Evolutionary conservation across 106 monocot genomes (phyloP).

Genomic region (Gastrodia elata): DNA sequence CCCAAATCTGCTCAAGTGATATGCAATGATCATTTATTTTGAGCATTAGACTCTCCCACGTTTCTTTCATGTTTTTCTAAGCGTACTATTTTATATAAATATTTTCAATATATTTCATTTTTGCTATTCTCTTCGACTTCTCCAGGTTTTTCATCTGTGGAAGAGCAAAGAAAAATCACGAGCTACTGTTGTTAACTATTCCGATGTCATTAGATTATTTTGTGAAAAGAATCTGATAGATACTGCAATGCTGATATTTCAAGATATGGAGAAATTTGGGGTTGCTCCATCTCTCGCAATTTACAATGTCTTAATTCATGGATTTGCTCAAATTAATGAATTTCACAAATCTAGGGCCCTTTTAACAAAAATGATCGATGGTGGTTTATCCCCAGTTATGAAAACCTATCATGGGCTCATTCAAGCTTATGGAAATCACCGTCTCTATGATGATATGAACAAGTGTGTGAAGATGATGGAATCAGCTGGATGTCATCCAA

Average conservation of each 20-base stretch:
- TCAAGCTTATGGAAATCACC: slow-evolving; percentile 44
- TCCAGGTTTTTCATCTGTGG: slow-evolving; percentile 59
- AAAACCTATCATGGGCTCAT: slow-evolving; percentile 71
- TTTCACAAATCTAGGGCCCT: slow-evolving; percentile 28
- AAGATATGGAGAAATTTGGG: slow-evolving; percentile 38
- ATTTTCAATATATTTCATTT: slow-evolving; percentile 6
- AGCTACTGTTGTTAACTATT: slow-evolving; percentile 29
- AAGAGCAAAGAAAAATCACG: slow-evolving; percentile 31
- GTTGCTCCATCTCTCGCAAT: slow-evolving; percentile 26
- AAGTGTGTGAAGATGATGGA: slow-evolving; percentile 65
- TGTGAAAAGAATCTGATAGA: slow-evolving; percentile 29
- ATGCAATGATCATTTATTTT: slow-evolving; percentile 1
- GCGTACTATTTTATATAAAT: not conserved
- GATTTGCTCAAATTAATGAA: slow-evolving; percentile 39
- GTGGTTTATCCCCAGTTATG: slow-evolving; percentile 24
- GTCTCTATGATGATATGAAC: slow-evolving; percentile 62
- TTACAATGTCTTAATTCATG: slow-evolving; percentile 53
- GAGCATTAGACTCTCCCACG: not conserved
- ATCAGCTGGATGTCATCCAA: slow-evolving; percentile 38
- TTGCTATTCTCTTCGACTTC: not conserved
- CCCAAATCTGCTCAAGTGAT: not conserved
- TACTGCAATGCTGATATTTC: slow-evolving; percentile 25
- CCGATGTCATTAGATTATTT: slow-evolving; percentile 37
- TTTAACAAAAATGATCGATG: slow-evolving; percentile 39
- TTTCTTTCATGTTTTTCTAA: not conserved